phyloP scores from a whole-genome alignment of 2,329 filamentous ascomycete species.

The Colletotrichum phormii region DNA sequence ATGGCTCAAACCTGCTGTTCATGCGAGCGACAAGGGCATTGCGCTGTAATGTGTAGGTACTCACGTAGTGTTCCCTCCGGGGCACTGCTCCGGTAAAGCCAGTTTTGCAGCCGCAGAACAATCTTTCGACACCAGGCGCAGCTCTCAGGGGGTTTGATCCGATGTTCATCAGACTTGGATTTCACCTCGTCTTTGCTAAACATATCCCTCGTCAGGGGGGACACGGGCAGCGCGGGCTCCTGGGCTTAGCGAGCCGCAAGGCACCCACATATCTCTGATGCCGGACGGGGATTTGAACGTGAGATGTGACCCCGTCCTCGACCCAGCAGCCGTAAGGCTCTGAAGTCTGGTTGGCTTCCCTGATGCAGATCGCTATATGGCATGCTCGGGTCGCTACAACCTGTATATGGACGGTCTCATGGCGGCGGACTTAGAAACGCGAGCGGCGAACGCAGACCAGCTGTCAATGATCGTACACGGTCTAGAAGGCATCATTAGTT shows the following conservation, averaged over 20 bases:
- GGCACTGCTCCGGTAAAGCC: not conserved
- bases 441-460: conserved; percentile 10
- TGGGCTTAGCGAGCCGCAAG: conserved; percentile 27
- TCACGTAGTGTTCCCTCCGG: not conserved
- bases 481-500: not conserved
- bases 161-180: conserved; percentile 13
- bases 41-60: not conserved
- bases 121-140: not conserved
- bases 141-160: conserved; percentile 14
- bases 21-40: conserved; percentile 23
- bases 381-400: conserved; percentile 12
- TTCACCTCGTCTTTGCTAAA: conserved; percentile 6
- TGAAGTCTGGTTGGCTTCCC: conserved; percentile 31
- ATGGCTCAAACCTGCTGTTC: conserved; percentile 28
- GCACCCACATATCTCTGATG: conserved; percentile 18
- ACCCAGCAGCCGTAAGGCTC: conserved; percentile 11
- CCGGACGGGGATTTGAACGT: conserved; percentile 21
- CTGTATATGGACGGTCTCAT: not conserved
- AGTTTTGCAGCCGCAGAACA: conserved; percentile 1
- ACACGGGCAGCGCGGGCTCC: not conserved
- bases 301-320: conserved; percentile 21
- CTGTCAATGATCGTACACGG: conserved; percentile 9
- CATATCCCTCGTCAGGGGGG: conserved; percentile 15
- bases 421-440: not conserved
- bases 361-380: conserved; percentile 30